Evolutionary conservation across 352 stramenopile genomes (phyloP), one percentile per base, ranked within the genome.

Genomic region (Globisporangium cystogenes): DNA sequence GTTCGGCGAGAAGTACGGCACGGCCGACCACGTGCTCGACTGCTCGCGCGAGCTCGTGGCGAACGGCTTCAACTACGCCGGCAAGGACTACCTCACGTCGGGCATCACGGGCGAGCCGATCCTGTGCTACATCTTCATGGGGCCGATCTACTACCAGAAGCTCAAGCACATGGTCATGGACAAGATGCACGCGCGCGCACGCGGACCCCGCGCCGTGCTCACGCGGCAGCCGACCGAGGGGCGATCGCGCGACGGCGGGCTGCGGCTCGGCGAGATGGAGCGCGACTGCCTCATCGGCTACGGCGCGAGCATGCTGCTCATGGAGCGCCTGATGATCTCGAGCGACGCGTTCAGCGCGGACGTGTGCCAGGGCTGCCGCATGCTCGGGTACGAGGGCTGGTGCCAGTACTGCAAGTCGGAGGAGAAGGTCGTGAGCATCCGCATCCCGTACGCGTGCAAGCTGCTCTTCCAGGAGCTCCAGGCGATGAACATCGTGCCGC

Each of bases 91-190:
- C 29, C 72, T 99, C 35, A 98, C 90, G 42, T 93, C 77, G 20
- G 86, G 86, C 39, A 96, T 97, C 35, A 99, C 92, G 54, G 98
- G 98, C 40, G 95, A 99, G 59, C 94, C 96, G 5, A 86, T 99
- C 20, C 76, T 98, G 73, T 97, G 96, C 49, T 99, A 99, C 76
- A 98, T 99, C 60, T 99, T 99, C 68, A 98, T 98, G 62, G 98
- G 98, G 1, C 97, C 97, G 24, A 96, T 99, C 20, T 99, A 99
- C 70, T 99, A 99, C 70, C 98, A 99, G 72, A 99, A 99, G 71
- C 82, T 99, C 18, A 99, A 99, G 80, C 98, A 99, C 71, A 99
- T 99, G 98, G 98, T 99, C n/a, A 96, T 99, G 81, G 98, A 99
- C 77, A 99, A 99, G 80, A 99, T 99, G 86, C 97, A 99, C 70